These are phyloP conservation scores for Calocybe gangraenosa DNA, from an alignment of 768 basidiomycete genomes.

Conservation along the genomic window DNA sequence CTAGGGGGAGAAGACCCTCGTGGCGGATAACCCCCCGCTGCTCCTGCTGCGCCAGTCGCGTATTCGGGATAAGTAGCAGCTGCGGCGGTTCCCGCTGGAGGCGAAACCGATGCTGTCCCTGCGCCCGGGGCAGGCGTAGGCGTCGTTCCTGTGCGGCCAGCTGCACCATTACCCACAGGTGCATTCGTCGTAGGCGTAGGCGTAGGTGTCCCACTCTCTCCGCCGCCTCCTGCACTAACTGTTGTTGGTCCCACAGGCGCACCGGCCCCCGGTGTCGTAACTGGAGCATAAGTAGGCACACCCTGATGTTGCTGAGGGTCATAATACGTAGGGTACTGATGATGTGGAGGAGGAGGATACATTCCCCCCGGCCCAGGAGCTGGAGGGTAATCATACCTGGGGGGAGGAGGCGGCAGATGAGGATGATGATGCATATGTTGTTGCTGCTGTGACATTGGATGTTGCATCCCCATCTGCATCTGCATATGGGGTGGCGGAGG, in stretches of 20 bases:
- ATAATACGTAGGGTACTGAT: conserved; percentile 7
- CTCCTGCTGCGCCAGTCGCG: not conserved
- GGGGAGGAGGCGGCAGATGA: not conserved
- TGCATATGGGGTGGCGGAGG: conserved; percentile 7
- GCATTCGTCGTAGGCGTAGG: not conserved
- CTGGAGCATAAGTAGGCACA: not conserved
- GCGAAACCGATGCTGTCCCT: not conserved
- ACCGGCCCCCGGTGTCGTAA: not conserved
- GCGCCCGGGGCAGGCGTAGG: not conserved
- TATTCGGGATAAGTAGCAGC: not conserved
- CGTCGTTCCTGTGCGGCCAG: not conserved
- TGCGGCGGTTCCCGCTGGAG: not conserved
- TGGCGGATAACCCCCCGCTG: not conserved
- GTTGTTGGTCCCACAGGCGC: not conserved
- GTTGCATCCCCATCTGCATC: conserved; percentile 1
- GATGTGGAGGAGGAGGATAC: conserved; percentile 11
- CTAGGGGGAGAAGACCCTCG: not conserved
- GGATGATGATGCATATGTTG: not conserved
- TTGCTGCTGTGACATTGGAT: not conserved
- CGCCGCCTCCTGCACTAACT: not conserved
- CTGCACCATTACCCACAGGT: not conserved
- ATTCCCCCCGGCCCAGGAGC: conserved; percentile 4
- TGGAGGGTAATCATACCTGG: conserved; percentile 7
- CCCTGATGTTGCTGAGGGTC: conserved; percentile 1
- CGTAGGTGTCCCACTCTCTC: conserved; percentile 3